Base-by-base conservation (phyloP, 176 grass and related monocot genomes). In the Urochloa ruziziensis region DNA sequence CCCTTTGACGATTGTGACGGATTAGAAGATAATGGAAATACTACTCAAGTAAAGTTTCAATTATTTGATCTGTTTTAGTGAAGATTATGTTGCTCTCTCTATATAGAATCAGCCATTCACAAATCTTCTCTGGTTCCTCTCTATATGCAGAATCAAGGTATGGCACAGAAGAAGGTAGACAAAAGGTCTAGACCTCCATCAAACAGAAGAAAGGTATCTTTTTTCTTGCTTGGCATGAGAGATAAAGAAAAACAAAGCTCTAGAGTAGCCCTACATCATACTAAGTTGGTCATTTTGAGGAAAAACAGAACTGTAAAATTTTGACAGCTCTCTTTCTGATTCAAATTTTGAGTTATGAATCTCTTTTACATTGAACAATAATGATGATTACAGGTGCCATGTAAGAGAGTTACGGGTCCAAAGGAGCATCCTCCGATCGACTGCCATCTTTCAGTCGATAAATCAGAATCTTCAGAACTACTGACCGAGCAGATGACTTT, bases 371-470 rank as follows among this genome's bases (percentile, higher is more conserved):
- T 23, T 74, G 18, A 18, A 67, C n/a, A 52, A 73, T 28, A 13
- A 29, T 73, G 24, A 16, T 25, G 37, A 78, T 72, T 56, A 40
- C 85, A 99, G 97, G 91, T 90, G 62, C 74, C 77, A 83, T 83
- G 57, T 83, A 83, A 79, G 60, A 94, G 82, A 79, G 78, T 67
- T 87, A 59, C 83, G 68, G 65, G 29, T 87, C 73, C 4, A 44
- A 87, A 91, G 86, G 85, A 86, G 68, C 63, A 86, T 68, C 48
- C 76, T 80, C 47, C 34, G 66, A 74, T 82, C 70, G 91, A 89
- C 39, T 99, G 97, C 56, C 90, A 91, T 80, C 97, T 99, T 86
- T 89, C 90, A 78, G 77, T 86, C 74, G 85, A 92, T 89, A 72
- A 88, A 74, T 70, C 78, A 17, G 79, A 89, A 66, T 89, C 67